Evolutionary conservation across 192 early-diverging fungal species (phyloP).

Genomic region (Hyaloraphidium curvatum): DNA sequence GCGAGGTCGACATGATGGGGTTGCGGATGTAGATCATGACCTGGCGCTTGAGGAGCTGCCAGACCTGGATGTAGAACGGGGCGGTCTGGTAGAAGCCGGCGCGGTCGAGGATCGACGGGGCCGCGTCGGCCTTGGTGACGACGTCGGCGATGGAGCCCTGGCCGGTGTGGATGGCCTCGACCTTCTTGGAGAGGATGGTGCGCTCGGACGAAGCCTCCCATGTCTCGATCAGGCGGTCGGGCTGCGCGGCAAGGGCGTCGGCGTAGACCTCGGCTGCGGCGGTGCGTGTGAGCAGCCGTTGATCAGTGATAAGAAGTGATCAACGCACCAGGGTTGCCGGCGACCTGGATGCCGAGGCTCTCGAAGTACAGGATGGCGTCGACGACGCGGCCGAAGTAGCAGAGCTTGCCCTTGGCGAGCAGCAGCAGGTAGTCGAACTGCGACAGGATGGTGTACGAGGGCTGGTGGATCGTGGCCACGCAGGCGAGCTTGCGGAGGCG

Average conservation of each 20-base stretch:
- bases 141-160: slow-evolving; percentile 6
- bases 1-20: slow-evolving; percentile 5
- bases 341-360: background rate
- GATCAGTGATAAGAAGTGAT: too few relatives aligned
- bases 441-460: background rate
- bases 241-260: slow-evolving; percentile 3
- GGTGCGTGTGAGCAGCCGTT: background rate
- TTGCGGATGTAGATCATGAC: slow-evolving; percentile 3
- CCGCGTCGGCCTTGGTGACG: background rate
- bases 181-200: background rate
- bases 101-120: background rate
- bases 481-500: slow-evolving; percentile 1
- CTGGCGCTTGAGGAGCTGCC: slow-evolving; percentile 2
- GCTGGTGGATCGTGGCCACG: slow-evolving; percentile 2
- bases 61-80: background rate
- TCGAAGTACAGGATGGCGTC: background rate
- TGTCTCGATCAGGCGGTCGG: slow-evolving; percentile 3
- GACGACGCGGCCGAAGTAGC: slow-evolving; percentile 1
- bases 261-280: slow-evolving; percentile 5
- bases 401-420: slow-evolving; percentile 1
- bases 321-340: slow-evolving; percentile 1
- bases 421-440: slow-evolving; percentile 1
- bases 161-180: slow-evolving; percentile 5
- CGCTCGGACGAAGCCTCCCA: background rate
- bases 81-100: slow-evolving; percentile 8